Evolutionary conservation across 176 grass and related monocot species (phyloP).

Genomic region (Eremochloa ophiuroides): DNA sequence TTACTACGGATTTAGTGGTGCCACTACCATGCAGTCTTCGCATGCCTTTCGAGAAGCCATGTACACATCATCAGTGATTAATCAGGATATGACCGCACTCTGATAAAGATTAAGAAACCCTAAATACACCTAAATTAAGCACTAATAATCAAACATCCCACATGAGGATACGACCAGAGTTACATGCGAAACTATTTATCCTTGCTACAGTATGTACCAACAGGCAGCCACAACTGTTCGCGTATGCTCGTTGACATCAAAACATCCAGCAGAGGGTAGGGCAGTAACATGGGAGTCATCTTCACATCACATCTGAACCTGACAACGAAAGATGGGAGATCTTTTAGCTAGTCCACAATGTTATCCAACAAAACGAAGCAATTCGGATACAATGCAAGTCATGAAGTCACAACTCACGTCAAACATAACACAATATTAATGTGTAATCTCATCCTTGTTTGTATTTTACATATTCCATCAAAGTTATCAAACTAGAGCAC

Average conservation of each 20-base stretch:
- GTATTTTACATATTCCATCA: neutral
- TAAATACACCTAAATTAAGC: slow-evolving; percentile 13
- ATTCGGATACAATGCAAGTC: neutral
- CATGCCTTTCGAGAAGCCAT: neutral
- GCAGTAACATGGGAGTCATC: neutral
- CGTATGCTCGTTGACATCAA: neutral
- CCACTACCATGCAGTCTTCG: neutral
- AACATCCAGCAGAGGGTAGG: neutral
- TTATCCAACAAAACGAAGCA: slow-evolving; percentile 12
- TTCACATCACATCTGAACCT: slow-evolving; percentile 34
- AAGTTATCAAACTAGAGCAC: neutral
- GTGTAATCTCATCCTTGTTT: neutral
- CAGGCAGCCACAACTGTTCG: slow-evolving; percentile 15
- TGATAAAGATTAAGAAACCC: neutral
- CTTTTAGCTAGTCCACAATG: slow-evolving; percentile 4
- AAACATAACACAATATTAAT: neutral
- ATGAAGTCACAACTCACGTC: neutral
- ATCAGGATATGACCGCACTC: neutral
- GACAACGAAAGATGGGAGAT: neutral
- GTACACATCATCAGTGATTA: neutral
- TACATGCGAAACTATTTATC: neutral
- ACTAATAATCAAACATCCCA: slow-evolving; percentile 6
- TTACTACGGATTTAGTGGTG: neutral
- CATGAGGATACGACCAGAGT: neutral
- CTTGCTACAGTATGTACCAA: slow-evolving; percentile 27